Base-by-base conservation (phyloP, 306 rosid species). In the Quercus suber region DNA sequence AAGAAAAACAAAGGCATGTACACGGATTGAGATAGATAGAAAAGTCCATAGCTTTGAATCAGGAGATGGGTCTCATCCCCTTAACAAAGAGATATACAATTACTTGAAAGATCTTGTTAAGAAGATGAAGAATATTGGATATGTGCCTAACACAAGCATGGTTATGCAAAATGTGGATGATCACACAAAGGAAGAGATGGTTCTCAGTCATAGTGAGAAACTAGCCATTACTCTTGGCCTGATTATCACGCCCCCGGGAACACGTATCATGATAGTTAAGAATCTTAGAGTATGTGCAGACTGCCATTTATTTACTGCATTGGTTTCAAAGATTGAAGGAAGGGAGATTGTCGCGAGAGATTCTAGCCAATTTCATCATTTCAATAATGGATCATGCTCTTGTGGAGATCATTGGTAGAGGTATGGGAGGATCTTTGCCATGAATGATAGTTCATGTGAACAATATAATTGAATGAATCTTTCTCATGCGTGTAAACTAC, bases 21-120 rank as follows among this genome's bases (percentile, higher is more conserved):
- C 87, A 23, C 80, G 76, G 84, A 76, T 84, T 76, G 84, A 80
- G 79, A 68, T 80, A 76, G 72, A 76, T 67, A 65, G 69, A 67
- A 43, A 71, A 53, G 72, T 84, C 73, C 81, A 84, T 45, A 76
- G 23, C 57, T 80, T 84, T 77, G 69, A 80, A 35, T 80, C 79
- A 33, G 81, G 82, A 55, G 79, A 82, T 71, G 68, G 73, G 28
- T 82, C 86, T 2, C 86, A 82, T 78, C 82, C 68, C 28, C 64
- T 57, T 9, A 78, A 52, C 55, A 59, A 73, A 51, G 82, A 73
- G 76, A 73, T 82, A 13, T 30, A 73, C 67, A 73, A 21, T 45
- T 78, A 78, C 59, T 69, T 73, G 20, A 21, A 58, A 19, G 55
- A 57, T 20, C 79, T 78, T 49, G 21, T 82, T 17, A 17, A 31